Evolutionary conservation across 2,329 filamentous ascomycete species (phyloP), one percentile per base, ranked within the genome.

Genomic region (Fusarium xylarioides): DNA sequence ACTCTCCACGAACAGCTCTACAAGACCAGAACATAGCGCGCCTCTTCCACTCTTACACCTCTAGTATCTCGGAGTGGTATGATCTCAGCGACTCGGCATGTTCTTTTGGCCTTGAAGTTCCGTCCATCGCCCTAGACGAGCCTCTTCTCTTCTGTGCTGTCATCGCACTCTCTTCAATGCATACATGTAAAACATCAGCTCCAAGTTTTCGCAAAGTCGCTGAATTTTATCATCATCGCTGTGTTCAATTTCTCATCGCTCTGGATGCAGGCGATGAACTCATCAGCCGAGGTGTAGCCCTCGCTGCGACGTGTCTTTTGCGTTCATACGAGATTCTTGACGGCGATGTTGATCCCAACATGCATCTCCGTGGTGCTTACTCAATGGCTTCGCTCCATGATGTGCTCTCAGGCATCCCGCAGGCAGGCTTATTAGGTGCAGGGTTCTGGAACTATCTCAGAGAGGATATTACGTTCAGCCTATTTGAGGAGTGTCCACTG

Each of bases 391-490:
- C 81, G 2, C 75, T 78, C 9, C 74, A 77, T 12, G 75, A 38
- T 59, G 62, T 76, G 3, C 63, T 75, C 11, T 67, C 76, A 1
- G 77, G 74, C 7, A 68, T 76, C 1, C 44, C 74, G 4, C 71
- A 74, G 1, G 65, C 76, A 6, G 79, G 79, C 0, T 71, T 87
- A 0, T 68, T 82, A 4, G 79, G 79, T 7, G 82, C 85, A 2
- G 85, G 85, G 0, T 85, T 85, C 61, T 87, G 85, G 86, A 88
- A 87, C 66, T 86, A 86, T 59, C 80, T 87, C 0, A 81, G 86
- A 2, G 85, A 87, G 73, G 85, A 88, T 42, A 87, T 88, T n/a
- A 87, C 86, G 0, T 85, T 86, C n/a, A 85, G 85, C n/a, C 73
- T 88, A 2, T 86, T 85, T 44, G 79, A 83, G 42, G 74, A 79